phyloP scores from a whole-genome alignment of 495 filamentous ascomycete species.

The Letharia lupina region DNA sequence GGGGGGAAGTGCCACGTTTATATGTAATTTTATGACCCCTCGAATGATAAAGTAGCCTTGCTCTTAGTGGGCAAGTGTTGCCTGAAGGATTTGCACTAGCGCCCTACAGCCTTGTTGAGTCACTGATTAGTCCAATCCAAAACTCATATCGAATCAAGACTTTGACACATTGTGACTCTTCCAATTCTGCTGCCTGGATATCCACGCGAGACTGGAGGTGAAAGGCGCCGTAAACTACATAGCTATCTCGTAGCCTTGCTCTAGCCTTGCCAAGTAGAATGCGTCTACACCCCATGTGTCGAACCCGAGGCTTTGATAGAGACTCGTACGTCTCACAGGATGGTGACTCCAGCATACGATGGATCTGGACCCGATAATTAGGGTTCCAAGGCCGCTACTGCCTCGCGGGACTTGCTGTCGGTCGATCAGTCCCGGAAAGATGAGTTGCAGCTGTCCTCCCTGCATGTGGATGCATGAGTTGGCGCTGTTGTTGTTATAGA shows the following conservation, averaged over 20 bases:
- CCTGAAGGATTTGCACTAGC: neutral
- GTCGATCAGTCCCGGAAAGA: neutral
- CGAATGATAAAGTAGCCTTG: neutral
- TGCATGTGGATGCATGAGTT: neutral
- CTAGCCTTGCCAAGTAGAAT: neutral
- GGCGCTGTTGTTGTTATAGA: neutral
- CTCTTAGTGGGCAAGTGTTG: neutral
- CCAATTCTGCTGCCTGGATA: neutral
- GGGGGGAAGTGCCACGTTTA: neutral
- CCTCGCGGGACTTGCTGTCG: neutral
- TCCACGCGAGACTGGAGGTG: neutral
- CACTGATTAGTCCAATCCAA: neutral
- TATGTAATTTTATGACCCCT: neutral
- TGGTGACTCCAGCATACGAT: neutral
- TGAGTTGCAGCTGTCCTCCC: neutral
- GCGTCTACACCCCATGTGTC: neutral
- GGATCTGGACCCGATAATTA: neutral
- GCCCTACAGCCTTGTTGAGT: slow-evolving; percentile 1
- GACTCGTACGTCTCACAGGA: neutral
- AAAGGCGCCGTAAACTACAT: neutral
- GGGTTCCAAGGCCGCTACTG: neutral
- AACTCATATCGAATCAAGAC: neutral
- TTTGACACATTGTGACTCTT: neutral
- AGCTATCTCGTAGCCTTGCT: neutral
- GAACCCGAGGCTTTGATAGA: neutral